Base-by-base conservation (phyloP, 108 stramenopile species). In the Fragilaria crotonensis region DNA sequence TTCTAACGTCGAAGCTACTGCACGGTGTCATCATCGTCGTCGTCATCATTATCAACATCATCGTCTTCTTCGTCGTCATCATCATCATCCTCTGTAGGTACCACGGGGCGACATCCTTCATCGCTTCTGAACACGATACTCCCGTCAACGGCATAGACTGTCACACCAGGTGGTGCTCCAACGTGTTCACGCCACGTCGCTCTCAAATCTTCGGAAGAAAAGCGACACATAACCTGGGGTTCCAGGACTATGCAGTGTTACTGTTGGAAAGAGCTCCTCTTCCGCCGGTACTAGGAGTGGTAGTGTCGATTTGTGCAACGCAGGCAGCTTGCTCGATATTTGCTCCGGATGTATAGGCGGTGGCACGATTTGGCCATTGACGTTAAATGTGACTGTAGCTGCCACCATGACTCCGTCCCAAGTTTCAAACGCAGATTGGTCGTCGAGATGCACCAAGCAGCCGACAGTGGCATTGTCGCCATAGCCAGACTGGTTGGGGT, bases 191-290 rank as follows among this genome's bases (percentile, higher is more conserved):
- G 57, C 11, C 88, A 78, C 14, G 30, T 60, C 14, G 82, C 82
- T 5, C 90, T 51, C 20, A 97, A 62, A 73, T 97, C 96, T 33
- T 86, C 88, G 5, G 92, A 73, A 58, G 81, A 91, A 45, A 95
- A 95, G 41, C 87, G 77, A 55, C 90, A 84, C 86, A 95, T 72
- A 48, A 95, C 93, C 33, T 89, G 67, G n/a, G 23, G 94, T 91
- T 55, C 67, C 75, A 14, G 92, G 70, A 57, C 88, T 92, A 54
- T 95, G 94, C 14, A 96, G 65, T 1, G 96, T 95, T 11, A 95
- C 72, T 5, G 96, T 96, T 30, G 96, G 93, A 48, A 85, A 96
- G 21, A 96, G 48, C 49, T 96, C 96, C 70, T 92, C 89, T 53
- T 81, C 87, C 41, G 74, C 82, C 14, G 94, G 94, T 29, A 93